phyloP scores from a whole-genome alignment of 768 basidiomycete genomes.

The Leccinum barrowsii region DNA sequence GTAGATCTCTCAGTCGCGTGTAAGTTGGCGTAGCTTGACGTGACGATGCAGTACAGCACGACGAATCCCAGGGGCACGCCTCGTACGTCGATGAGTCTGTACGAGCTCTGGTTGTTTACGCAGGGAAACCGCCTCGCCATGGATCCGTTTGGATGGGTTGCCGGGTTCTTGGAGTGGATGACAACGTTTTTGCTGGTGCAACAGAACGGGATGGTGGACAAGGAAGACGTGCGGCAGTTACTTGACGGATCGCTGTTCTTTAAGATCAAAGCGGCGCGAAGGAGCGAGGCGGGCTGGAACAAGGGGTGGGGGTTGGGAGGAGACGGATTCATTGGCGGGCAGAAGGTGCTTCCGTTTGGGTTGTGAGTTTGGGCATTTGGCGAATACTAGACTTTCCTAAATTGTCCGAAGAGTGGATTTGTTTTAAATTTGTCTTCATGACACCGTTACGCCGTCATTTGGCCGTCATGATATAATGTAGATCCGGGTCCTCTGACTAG shows the following conservation, averaged over 20 bases:
- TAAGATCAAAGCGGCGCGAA: constrained; percentile 28
- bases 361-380: constrained; percentile 9
- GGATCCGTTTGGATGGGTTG: constrained; percentile 37
- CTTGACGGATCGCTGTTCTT: constrained; percentile 41
- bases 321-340: constrained; percentile 30
- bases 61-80: constrained; percentile 7
- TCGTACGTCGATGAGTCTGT: constrained; percentile 25
- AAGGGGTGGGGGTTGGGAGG: constrained; percentile 31
- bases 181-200: constrained; percentile 40
- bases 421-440: background rate
- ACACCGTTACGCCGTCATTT: background rate
- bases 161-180: constrained; percentile 37
- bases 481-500: background rate
- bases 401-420: background rate
- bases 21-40: background rate
- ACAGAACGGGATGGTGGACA: constrained; percentile 35
- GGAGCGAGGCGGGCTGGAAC: constrained; percentile 21
- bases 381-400: constrained; percentile 2
- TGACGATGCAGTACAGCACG: constrained; percentile 13
- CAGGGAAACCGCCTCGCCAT: constrained; percentile 32
- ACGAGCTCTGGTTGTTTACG: constrained; percentile 31
- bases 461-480: background rate
- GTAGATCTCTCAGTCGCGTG: background rate
- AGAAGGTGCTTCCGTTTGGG: constrained; percentile 28
- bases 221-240: constrained; percentile 40